A percentile compares a stretch with the other conserved stretches of the same genome.
phyloP scores from a whole-genome alignment of 306 rosid species.

The Argentina anserina region DNA sequence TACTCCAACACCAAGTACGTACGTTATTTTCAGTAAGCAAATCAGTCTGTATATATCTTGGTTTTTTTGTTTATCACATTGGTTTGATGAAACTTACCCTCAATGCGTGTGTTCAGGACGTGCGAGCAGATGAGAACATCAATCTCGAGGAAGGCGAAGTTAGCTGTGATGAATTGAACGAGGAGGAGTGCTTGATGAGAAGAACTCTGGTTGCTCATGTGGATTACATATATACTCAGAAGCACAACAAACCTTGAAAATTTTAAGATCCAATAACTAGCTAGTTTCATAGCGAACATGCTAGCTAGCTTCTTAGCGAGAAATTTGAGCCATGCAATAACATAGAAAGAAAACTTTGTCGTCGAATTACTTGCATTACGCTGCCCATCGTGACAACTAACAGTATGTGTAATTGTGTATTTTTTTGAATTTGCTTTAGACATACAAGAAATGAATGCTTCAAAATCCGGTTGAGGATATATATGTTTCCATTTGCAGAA shows the following conservation, averaged over 20 bases:
- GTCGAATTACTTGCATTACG: background rate
- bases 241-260: slow-evolving; percentile 36
- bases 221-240: slow-evolving; percentile 74
- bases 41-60: background rate
- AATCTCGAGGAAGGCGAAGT: slow-evolving; percentile 35
- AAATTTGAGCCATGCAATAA: background rate
- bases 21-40: background rate
- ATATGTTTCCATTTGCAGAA: background rate
- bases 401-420: background rate
- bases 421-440: background rate
- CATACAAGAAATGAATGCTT: background rate
- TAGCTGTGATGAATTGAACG: slow-evolving; percentile 37
- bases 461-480: background rate
- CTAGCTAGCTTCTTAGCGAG: background rate
- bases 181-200: slow-evolving; percentile 64
- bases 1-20: slow-evolving; percentile 31
- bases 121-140: background rate
- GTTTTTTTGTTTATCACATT: background rate
- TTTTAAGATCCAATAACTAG: background rate
- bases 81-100: background rate
- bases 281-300: background rate
- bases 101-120: slow-evolving; percentile 35
- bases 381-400: background rate
- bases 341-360: background rate
- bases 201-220: slow-evolving; percentile 63